These are phyloP conservation scores for Meyerozyma smithsonii DNA, from an alignment of 1,139 yeast genomes.

Conservation along the genomic window DNA sequence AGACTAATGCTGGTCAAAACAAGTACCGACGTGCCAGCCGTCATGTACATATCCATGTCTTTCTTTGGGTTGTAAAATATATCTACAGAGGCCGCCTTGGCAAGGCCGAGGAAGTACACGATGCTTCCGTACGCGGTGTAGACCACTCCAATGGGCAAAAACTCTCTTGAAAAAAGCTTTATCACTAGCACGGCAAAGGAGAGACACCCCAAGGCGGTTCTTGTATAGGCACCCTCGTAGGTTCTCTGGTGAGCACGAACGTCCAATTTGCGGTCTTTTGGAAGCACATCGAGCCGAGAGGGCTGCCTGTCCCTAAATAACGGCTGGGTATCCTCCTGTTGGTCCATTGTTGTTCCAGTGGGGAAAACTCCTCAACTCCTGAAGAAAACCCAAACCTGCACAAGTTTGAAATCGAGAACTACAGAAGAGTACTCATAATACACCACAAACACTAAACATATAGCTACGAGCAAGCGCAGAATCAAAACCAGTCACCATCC, in stretches of 20 bases:
- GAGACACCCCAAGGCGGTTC: constrained; percentile 47
- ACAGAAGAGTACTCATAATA: too few species aligned
- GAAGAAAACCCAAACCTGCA: too few species aligned
- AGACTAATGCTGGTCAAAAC: constrained; percentile 40
- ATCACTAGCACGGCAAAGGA: constrained; percentile 43
- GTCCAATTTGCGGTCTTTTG: constrained; percentile 40
- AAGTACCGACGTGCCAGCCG: constrained; percentile 49
- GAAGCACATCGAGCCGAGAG: constrained; percentile 30
- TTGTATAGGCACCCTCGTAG: constrained; percentile 56
- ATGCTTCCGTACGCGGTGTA: constrained; percentile 50
- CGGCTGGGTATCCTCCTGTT: background rate
- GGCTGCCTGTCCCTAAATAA: constrained; percentile 19
- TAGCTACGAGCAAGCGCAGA: too few species aligned
- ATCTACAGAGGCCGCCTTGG: constrained; percentile 42
- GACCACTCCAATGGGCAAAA: constrained; percentile 48
- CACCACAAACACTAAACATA: too few species aligned
- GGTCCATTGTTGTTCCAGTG: too few species aligned
- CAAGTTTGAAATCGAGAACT: too few species aligned
- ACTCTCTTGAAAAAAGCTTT: constrained; percentile 49
- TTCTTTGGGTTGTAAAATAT: constrained; percentile 40
- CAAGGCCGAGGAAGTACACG: constrained; percentile 44
- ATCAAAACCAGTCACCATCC: too few species aligned
- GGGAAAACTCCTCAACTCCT: too few species aligned
- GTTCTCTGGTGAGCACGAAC: constrained; percentile 59
- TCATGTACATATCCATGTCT: constrained; percentile 38